Evolutionary conservation across 2,329 filamentous ascomycete species (phyloP).

Genomic region (Paecilomyces sp.): DNA sequence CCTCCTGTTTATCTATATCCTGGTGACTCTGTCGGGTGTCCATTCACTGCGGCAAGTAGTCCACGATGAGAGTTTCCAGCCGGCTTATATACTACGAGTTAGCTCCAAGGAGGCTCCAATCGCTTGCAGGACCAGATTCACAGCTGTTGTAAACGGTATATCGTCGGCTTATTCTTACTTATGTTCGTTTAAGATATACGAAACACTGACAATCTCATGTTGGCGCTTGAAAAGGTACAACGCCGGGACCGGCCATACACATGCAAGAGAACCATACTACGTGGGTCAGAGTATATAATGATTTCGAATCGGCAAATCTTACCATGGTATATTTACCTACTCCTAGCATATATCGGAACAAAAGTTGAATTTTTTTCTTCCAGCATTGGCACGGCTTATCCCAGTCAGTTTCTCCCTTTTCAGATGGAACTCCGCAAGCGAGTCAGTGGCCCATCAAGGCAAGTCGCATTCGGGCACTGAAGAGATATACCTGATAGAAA

Average conservation of each 20-base stretch:
- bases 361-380: too few relatives aligned
- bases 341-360: background rate
- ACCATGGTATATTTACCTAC: slow-evolving; percentile 43
- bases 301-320: slow-evolving; percentile 46
- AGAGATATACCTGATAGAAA: background rate
- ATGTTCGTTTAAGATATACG: background rate
- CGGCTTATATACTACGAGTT: slow-evolving; percentile 3
- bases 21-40: background rate
- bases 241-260: background rate
- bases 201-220: background rate
- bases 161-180: background rate
- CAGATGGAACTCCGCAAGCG: slow-evolving; percentile 55
- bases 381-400: slow-evolving; percentile 61
- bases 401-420: slow-evolving; percentile 54
- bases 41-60: background rate
- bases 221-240: background rate
- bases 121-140: slow-evolving; percentile 4
- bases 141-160: slow-evolving; percentile 4
- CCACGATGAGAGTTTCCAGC: slow-evolving; percentile 3
- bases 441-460: slow-evolving; percentile 57
- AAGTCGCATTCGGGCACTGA: background rate
- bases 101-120: background rate
- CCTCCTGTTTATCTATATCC: background rate
- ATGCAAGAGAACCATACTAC: slow-evolving; percentile 2
- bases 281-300: slow-evolving; percentile 56